phyloP scores from a whole-genome alignment of 345 rosid species.

The Ricinus communis region DNA sequence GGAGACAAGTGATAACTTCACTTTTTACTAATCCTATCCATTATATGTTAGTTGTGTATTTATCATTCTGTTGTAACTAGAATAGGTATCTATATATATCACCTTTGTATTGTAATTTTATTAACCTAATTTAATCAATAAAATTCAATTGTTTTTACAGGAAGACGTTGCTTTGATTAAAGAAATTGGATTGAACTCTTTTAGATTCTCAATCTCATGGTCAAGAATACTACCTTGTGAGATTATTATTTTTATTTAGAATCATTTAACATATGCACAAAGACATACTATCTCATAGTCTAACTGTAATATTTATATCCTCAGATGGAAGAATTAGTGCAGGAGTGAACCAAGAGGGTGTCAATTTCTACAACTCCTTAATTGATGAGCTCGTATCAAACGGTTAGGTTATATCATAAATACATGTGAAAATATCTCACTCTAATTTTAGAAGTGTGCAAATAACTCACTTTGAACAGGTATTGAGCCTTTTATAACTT shows the following conservation, averaged over 20 bases:
- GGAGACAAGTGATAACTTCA: too few species aligned
- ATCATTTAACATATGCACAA: too few species aligned
- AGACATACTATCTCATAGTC: too few species aligned
- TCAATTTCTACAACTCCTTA: constrained; percentile 32
- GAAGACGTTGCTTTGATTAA: neutral
- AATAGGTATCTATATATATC: too few species aligned
- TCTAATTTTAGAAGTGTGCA: too few species aligned
- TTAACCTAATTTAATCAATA: too few species aligned
- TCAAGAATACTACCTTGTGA: constrained; percentile 4
- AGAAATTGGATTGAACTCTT: neutral
- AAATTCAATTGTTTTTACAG: neutral
- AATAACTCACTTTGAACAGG: constrained; percentile 27
- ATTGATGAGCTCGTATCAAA: constrained; percentile 26
- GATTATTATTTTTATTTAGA: too few species aligned
- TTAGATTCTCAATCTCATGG: constrained; percentile 10
- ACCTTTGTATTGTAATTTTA: too few species aligned
- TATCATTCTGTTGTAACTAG: too few species aligned
- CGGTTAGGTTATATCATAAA: constrained; percentile 9
- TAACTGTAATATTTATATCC: neutral
- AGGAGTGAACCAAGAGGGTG: constrained; percentile 33
- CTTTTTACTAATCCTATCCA: too few species aligned
- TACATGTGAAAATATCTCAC: too few species aligned
- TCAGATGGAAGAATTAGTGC: constrained; percentile 36
- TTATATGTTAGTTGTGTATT: too few species aligned
- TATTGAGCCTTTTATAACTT: constrained; percentile 39